Conservation (phyloP, 345 rosid genomes). For the Garcia nutans region DNA sequence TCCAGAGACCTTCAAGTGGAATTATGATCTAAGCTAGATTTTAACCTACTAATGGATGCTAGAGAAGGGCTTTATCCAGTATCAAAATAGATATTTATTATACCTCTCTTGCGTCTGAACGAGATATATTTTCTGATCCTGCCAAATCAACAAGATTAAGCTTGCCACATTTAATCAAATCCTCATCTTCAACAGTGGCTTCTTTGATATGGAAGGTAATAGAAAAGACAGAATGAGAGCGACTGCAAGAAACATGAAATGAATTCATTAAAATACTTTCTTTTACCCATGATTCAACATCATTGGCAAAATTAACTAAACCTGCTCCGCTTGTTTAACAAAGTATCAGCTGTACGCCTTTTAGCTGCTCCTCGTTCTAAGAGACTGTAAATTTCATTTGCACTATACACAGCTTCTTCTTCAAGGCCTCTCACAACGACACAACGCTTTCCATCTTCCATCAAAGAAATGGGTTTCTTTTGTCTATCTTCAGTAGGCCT, state of each 20-base stretch:
- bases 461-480: conserved; percentile 76
- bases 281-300: conserved; percentile 1
- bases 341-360: conserved; percentile 86
- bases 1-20: neutral
- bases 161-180: conserved; percentile 91
- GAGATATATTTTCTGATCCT: conserved; percentile 90
- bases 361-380: conserved; percentile 79
- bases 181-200: conserved; percentile 79
- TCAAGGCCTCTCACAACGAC: conserved; percentile 87
- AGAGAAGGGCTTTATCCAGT: no score
- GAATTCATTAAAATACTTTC: conserved; percentile 8
- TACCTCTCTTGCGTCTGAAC: conserved; percentile 88
- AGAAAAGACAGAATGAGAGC: conserved; percentile 92
- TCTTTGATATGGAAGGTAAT: conserved; percentile 79
- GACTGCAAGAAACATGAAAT: conserved; percentile 44
- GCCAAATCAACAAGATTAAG: conserved; percentile 98
- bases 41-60: neutral
- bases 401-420: conserved; percentile 89
- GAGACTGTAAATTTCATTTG: conserved; percentile 80
- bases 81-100: neutral
- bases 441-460: conserved; percentile 95
- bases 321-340: conserved; percentile 91
- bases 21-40: neutral
- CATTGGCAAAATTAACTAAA: conserved; percentile 17
- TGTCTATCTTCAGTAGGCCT: conserved; percentile 65